phyloP scores from a whole-genome alignment of 352 stramenopile genomes.

The Globisporangium spiculum region DNA sequence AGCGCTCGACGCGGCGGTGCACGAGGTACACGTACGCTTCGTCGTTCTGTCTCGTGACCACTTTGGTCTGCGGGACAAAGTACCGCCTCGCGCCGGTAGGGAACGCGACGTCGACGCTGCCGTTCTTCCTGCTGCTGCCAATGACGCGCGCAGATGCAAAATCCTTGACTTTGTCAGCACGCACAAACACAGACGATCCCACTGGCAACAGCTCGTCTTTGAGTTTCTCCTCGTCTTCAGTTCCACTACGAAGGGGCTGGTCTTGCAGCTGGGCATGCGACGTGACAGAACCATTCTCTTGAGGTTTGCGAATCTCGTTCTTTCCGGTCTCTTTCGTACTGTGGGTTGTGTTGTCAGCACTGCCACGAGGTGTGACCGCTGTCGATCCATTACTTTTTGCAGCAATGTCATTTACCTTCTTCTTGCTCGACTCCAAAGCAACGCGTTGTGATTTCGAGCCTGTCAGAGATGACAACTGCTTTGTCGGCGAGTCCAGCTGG shows the following conservation, averaged over 20 bases:
- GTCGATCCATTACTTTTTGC: background rate
- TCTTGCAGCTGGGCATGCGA: background rate
- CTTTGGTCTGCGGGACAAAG: slow-evolving; percentile 54
- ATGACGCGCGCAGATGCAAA: slow-evolving; percentile 62
- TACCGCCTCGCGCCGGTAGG: slow-evolving; percentile 57
- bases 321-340: slow-evolving; percentile 15
- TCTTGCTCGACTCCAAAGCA: background rate
- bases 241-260: background rate
- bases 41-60: slow-evolving; percentile 43
- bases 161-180: slow-evolving; percentile 62
- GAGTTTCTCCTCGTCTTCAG: background rate
- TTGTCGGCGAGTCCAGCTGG: slow-evolving; percentile 42
- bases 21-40: slow-evolving; percentile 80
- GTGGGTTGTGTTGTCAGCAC: background rate
- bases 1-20: slow-evolving; percentile 79
- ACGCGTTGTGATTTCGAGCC: background rate
- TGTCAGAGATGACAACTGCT: background rate
- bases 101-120: slow-evolving; percentile 68
- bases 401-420: background rate
- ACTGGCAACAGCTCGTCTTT: slow-evolving; percentile 28
- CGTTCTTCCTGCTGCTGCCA: slow-evolving; percentile 50
- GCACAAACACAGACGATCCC: slow-evolving; percentile 60
- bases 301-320: background rate
- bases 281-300: background rate
- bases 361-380: background rate